A percentile compares a stretch with the other conserved stretches of the same genome.
Evolutionary conservation across 1,284 basidiomycete genomes (phyloP).

Genomic region (Naganishia liquefaciens): DNA sequence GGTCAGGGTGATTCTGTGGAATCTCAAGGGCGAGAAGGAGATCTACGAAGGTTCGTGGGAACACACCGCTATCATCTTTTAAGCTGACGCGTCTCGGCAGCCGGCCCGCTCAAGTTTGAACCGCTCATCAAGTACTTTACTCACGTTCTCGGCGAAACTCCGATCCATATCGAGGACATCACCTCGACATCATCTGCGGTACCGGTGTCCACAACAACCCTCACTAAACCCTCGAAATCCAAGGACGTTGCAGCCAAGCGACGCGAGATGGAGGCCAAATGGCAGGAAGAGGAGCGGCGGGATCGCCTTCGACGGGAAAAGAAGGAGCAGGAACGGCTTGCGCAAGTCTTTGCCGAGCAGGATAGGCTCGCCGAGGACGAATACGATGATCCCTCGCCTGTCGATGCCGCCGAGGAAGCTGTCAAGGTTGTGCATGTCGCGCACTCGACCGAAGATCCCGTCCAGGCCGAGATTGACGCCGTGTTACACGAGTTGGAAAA

Average conservation of each 20-base stretch:
- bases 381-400: conserved; percentile 15
- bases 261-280: conserved; percentile 42
- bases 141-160: conserved; percentile 35
- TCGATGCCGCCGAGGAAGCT: background rate
- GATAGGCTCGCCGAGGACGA: conserved; percentile 28
- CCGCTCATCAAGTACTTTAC: conserved; percentile 49
- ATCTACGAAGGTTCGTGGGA: conserved; percentile 45
- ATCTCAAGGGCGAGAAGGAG: conserved; percentile 32
- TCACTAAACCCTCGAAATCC: conserved; percentile 16
- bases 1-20: conserved; percentile 46
- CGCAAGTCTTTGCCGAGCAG: conserved; percentile 26
- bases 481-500: conserved; percentile 14
- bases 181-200: background rate
- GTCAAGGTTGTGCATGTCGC: conserved; percentile 21
- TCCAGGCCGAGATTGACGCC: conserved; percentile 16
- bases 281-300: conserved; percentile 47
- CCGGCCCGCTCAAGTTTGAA: conserved; percentile 53
- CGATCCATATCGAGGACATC: conserved; percentile 13
- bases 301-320: conserved; percentile 45
- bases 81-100: background rate
- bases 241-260: conserved; percentile 38
- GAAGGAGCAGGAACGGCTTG: conserved; percentile 28
- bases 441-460: conserved; percentile 24
- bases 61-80: background rate
- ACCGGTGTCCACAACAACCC: conserved; percentile 32